Conservation (phyloP, 1,284 basidiomycete genomes). For the Sanguinoderma infundibulare region DNA sequence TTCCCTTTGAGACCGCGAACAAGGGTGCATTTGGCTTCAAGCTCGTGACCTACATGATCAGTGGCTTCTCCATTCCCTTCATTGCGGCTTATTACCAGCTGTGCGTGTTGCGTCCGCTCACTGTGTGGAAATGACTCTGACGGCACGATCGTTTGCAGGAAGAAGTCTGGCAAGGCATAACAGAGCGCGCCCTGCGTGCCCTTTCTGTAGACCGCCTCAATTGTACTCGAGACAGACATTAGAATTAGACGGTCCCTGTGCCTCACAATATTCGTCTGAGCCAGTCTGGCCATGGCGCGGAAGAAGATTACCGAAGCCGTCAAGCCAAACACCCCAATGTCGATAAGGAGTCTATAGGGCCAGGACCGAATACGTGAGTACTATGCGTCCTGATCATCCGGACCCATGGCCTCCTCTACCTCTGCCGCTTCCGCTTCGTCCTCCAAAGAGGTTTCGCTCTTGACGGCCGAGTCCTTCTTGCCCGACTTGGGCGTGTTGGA, state of each 20-base stretch:
- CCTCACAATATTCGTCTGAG: neutral
- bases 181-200: slow-evolving; percentile 9
- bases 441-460: neutral
- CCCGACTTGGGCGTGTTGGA: slow-evolving; percentile 34
- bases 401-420: slow-evolving; percentile 19
- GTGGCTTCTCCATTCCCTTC: slow-evolving; percentile 73
- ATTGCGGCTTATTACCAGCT: slow-evolving; percentile 64
- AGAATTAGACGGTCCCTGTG: slow-evolving; percentile 5
- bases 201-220: slow-evolving; percentile 24
- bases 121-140: neutral
- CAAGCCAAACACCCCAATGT: neutral
- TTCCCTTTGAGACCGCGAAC: slow-evolving; percentile 68
- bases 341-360: neutral
- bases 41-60: slow-evolving; percentile 53
- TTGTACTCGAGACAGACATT: slow-evolving; percentile 13
- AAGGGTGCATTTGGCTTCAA: slow-evolving; percentile 64
- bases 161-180: slow-evolving; percentile 25
- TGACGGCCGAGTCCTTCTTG: neutral
- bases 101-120: slow-evolving; percentile 47
- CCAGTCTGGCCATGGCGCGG: too few relatives aligned
- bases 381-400: slow-evolving; percentile 9
- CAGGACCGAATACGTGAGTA: neutral
- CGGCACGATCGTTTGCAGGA: slow-evolving; percentile 15
- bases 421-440: slow-evolving; percentile 18
- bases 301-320: neutral